phyloP scores from a whole-genome alignment of 768 basidiomycete species.

The Russula ochroleuca region DNA sequence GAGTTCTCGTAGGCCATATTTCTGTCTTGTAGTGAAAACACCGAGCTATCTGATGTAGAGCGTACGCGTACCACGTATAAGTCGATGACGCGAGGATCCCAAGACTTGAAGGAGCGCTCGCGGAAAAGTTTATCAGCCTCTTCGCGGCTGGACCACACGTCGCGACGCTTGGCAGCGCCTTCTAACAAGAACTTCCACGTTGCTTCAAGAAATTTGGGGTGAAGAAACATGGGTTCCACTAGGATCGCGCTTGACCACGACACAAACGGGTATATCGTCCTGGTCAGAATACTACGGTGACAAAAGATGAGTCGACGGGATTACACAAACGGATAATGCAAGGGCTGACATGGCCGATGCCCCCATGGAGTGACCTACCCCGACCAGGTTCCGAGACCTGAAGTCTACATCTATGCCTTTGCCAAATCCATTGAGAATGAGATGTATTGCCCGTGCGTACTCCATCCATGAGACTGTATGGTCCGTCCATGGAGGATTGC shows the following conservation, averaged over 20 bases:
- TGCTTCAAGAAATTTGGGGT: constrained; percentile 1
- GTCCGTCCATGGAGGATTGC: not conserved
- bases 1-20: constrained; percentile 40
- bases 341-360: constrained; percentile 43
- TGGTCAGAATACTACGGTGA: constrained; percentile 39
- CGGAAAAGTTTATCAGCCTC: constrained; percentile 43
- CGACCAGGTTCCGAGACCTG: constrained; percentile 43
- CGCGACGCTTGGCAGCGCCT: constrained; percentile 41
- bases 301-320: not conserved
- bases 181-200: constrained; percentile 29
- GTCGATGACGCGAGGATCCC: constrained; percentile 48
- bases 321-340: not conserved
- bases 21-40: constrained; percentile 32
- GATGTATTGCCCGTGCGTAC: constrained; percentile 45
- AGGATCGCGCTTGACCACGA: constrained; percentile 41
- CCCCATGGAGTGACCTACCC: constrained; percentile 56
- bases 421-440: constrained; percentile 47
- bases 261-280: constrained; percentile 40
- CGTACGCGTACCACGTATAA: constrained; percentile 39
- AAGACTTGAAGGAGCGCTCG: constrained; percentile 42
- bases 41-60: not conserved
- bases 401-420: constrained; percentile 50
- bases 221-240: constrained; percentile 45
- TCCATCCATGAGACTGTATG: constrained; percentile 51
- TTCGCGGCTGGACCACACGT: constrained; percentile 50